phyloP scores from a whole-genome alignment of 1,284 basidiomycete genomes.

The Malassezia japonica region DNA sequence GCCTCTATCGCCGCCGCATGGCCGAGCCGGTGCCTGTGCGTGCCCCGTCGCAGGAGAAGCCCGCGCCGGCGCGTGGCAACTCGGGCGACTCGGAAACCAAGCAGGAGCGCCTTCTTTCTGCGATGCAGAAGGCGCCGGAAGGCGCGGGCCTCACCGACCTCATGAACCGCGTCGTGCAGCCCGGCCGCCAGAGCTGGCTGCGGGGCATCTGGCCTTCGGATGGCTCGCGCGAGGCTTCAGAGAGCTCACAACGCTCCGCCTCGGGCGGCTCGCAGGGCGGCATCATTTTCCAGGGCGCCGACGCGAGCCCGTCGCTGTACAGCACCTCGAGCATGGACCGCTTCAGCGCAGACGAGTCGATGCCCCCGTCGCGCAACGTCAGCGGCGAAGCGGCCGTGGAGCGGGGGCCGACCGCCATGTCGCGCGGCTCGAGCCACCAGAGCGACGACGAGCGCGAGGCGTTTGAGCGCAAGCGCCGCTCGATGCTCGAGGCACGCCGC shows the following conservation, averaged over 20 bases:
- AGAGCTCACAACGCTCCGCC: constrained; percentile 7
- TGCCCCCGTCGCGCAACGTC: background rate
- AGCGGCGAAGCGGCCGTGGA: background rate
- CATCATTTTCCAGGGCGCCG: constrained; percentile 14
- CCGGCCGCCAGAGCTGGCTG: constrained; percentile 12
- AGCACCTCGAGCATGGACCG: constrained; percentile 13
- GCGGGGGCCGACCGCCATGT: background rate
- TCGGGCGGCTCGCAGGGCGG: constrained; percentile 6
- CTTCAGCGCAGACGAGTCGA: background rate
- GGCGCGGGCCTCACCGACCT: constrained; percentile 13
- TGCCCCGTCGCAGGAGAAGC: background rate
- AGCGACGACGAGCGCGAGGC: constrained; percentile 31
- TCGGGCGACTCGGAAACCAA: background rate
- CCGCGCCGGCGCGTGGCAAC: background rate
- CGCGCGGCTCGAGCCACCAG: background rate
- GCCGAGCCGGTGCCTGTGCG: background rate
- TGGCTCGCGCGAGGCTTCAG: background rate
- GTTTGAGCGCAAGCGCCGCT: constrained; percentile 26
- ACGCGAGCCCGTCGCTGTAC: constrained; percentile 17
- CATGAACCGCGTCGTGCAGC: constrained; percentile 18
- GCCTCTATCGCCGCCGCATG: background rate
- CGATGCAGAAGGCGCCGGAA: constrained; percentile 12
- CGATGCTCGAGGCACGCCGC: constrained; percentile 31
- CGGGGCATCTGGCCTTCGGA: constrained; percentile 7
- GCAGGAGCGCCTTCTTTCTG: constrained; percentile 14